phyloP scores from a whole-genome alignment of 257 asterid genomes.

The Fraxinus excelsior region DNA sequence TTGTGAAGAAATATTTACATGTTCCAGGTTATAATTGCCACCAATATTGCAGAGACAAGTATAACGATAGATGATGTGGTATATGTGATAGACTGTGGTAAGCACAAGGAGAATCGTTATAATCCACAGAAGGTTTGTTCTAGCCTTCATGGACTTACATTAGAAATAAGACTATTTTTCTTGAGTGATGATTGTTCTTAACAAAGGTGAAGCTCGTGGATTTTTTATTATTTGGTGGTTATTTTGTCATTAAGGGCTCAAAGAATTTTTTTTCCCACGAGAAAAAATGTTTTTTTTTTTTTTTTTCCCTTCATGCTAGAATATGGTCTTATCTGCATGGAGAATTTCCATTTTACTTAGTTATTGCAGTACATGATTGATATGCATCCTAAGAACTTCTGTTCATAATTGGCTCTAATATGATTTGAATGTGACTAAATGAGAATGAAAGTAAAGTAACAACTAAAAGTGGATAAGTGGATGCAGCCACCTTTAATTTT shows the following conservation, averaged over 20 bases:
- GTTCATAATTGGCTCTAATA: constrained; percentile 4
- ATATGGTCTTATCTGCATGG: constrained; percentile 9
- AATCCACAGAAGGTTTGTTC: constrained; percentile 80
- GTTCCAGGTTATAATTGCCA: constrained; percentile 84
- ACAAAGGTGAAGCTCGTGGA: constrained; percentile 17
- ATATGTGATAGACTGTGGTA: constrained; percentile 94
- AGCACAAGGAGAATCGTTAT: constrained; percentile 94
- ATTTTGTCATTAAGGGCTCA: background rate
- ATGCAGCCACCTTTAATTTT: constrained; percentile 7
- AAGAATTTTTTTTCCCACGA: background rate
- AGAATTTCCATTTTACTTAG: constrained; percentile 12
- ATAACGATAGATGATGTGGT: constrained; percentile 94
- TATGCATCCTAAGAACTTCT: background rate
- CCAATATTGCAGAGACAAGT: constrained; percentile 99
- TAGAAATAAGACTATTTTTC: constrained; percentile 17
- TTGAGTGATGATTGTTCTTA: constrained; percentile 25
- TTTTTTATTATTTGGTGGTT: background rate
- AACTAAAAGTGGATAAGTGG: constrained; percentile 8
- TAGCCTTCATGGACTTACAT: constrained; percentile 28
- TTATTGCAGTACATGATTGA: constrained; percentile 6
- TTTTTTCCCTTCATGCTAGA: background rate
- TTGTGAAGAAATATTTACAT: constrained; percentile 7
- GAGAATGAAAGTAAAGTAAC: background rate
- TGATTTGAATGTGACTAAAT: background rate
- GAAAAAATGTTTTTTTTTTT: background rate